phyloP scores from a whole-genome alignment of 495 filamentous ascomycete species.

The Talaromyces wortmannii region DNA sequence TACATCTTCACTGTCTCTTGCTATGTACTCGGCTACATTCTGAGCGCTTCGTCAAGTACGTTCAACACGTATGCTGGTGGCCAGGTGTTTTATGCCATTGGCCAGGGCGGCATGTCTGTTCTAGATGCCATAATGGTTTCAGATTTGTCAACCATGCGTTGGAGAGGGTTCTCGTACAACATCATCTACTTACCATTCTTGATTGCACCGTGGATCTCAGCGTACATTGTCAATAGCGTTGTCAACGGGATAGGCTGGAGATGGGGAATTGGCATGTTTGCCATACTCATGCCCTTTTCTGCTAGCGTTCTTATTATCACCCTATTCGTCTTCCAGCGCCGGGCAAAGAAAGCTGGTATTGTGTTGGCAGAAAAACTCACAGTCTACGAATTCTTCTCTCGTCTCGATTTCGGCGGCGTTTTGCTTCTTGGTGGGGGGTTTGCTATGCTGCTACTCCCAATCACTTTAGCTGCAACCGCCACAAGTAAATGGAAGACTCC shows the following conservation, averaged over 20 bases:
- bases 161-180: conserved; percentile 37
- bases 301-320: conserved; percentile 40
- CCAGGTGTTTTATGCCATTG: conserved; percentile 37
- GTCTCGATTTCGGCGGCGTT: conserved; percentile 36
- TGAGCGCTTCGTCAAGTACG: conserved; percentile 34
- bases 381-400: conserved; percentile 35
- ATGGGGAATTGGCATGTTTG: conserved; percentile 46
- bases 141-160: conserved; percentile 38
- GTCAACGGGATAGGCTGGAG: conserved; percentile 40
- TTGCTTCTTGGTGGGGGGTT: conserved; percentile 32
- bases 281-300: conserved; percentile 40
- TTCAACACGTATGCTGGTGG: conserved; percentile 38
- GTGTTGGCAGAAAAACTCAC: conserved; percentile 21
- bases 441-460: conserved; percentile 26
- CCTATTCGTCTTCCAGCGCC: conserved; percentile 31
- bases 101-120: conserved; percentile 36
- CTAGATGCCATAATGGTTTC: conserved; percentile 41
- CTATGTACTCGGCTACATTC: conserved; percentile 38
- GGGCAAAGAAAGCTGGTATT: conserved; percentile 26
- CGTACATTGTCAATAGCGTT: conserved; percentile 37
- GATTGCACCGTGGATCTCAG: conserved; percentile 35
- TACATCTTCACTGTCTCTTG: conserved; percentile 35
- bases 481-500: conserved; percentile 31
- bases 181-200: conserved; percentile 40
- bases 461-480: conserved; percentile 31